A percentile compares a stretch with the other conserved stretches of the same genome.
These are phyloP conservation scores for Colletotrichum camelliae DNA, from an alignment of 2,329 filamentous ascomycete genomes.

Conservation along the genomic window DNA sequence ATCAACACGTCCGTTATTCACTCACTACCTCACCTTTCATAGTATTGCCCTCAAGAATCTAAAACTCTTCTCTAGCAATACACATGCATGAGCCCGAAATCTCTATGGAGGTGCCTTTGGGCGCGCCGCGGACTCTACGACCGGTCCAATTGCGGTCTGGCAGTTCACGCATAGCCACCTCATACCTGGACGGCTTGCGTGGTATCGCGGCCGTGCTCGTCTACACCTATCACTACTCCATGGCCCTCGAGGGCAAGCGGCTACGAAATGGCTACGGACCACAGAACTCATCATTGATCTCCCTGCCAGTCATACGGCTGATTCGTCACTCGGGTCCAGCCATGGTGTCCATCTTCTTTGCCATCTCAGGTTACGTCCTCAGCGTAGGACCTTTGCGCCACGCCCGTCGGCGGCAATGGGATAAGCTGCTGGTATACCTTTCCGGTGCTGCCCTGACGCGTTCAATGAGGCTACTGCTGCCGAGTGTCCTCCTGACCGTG, in stretches of 20 bases:
- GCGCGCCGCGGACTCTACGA: not conserved
- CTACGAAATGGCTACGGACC: not conserved
- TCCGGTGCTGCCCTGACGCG: not conserved
- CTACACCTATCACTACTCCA: not conserved
- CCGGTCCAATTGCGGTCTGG: not conserved
- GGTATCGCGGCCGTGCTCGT: not conserved
- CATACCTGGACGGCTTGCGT: not conserved
- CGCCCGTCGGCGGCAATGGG: not conserved
- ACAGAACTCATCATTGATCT: not conserved
- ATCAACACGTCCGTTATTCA: fast-evolving
- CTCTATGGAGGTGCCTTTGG: not conserved
- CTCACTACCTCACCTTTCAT: not conserved
- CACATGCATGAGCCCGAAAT: not conserved
- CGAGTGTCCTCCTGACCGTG: not conserved
- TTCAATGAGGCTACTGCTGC: not conserved
- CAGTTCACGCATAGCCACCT: not conserved
- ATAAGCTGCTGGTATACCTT: not conserved
- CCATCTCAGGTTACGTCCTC: not conserved
- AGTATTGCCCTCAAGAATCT: not conserved
- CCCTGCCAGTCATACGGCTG: not conserved
- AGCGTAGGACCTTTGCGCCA: not conserved
- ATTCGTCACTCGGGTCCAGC: not conserved
- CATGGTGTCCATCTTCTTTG: not conserved
- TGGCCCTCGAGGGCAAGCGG: not conserved
- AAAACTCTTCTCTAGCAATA: fast-evolving